Evolutionary conservation across 495 filamentous ascomycete species (phyloP).

Genomic region (Entonaema liquescens): DNA sequence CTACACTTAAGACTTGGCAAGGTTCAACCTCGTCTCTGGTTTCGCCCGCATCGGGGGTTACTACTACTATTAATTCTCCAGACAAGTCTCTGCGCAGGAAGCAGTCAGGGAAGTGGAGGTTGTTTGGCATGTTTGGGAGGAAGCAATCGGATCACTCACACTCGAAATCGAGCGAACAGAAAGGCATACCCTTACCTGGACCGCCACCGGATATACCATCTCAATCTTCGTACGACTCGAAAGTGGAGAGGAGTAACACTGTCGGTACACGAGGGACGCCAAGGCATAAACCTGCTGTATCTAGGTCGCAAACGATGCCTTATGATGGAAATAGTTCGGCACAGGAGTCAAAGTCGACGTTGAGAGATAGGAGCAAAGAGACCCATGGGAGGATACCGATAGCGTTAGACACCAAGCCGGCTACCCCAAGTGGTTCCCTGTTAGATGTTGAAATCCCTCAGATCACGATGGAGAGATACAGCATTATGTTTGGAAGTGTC

Average conservation of each 20-base stretch:
- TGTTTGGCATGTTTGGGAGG: constrained; percentile 61
- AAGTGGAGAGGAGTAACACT: constrained; percentile 51
- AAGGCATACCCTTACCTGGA: constrained; percentile 18
- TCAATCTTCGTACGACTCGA: constrained; percentile 15
- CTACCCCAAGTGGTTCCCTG: constrained; percentile 39
- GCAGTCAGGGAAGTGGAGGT: constrained; percentile 58
- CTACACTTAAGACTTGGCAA: constrained; percentile 27
- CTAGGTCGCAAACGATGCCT: constrained; percentile 51
- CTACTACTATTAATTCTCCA: constrained; percentile 41
- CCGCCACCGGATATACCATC: constrained; percentile 13
- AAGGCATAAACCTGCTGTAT: constrained; percentile 51
- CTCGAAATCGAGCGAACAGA: constrained; percentile 26
- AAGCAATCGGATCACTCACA: constrained; percentile 45
- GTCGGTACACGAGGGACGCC: constrained; percentile 40
- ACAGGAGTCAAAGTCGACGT: constrained; percentile 15
- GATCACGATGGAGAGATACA: constrained; percentile 86
- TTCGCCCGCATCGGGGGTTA: constrained; percentile 41
- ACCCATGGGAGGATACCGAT: constrained; percentile 30
- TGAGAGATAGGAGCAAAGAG: constrained; percentile 20
- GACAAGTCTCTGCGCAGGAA: constrained; percentile 55
- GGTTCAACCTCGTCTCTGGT: constrained; percentile 3
- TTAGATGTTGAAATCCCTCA: constrained; percentile 84
- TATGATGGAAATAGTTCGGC: constrained; percentile 21
- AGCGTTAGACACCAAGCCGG: constrained; percentile 20
- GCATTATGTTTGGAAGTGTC: constrained; percentile 89